Evolutionary conservation across 108 stramenopile genomes (phyloP), one percentile per base, ranked within the genome.

Genomic region (Fragilaria radians): DNA sequence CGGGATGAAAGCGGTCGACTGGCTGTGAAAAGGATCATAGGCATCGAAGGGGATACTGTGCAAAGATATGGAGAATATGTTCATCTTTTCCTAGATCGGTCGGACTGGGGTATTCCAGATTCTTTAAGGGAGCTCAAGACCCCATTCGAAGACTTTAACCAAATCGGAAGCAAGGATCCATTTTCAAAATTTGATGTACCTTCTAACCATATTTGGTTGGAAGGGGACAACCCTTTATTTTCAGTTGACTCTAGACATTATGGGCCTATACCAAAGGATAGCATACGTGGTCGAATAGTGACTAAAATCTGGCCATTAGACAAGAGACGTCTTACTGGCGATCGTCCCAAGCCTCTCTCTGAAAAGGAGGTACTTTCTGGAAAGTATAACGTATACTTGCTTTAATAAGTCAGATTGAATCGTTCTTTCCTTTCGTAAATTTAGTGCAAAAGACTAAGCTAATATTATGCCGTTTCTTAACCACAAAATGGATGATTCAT

Each of bases 151-250:
- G 36, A 42, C 36, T 7, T 11, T 7, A 42, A 14, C 36, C 36
- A 42, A 14, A 14, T 42, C 7, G 7, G 7, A 14, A n/a, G n/a
- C n/a, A 33, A 23, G 14, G 34, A 48, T 32, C 23, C 55, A 23
- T 24, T 26, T 21, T 24, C 65, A 26, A 68, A 54, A 14, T 58
- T 82, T 23, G 67, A 60, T 27, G 88, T 96, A 1, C 94, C 94
- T 9, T 42, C 63, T 24, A 74, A 84, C 29, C 93, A 91, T 61
- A 82, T 96, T 11, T 97, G 95, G 95, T 46, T 97, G 4, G 95
- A 96, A 74, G 95, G 94, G 4, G 97, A 97, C 59, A 93, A 93
- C 76, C 91, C 93, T 18, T 57, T 60, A n/a, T 86, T 90, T 70
- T 91, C 88, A 4, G 74, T 85, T 9, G 97, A 97, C 50, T 95